These are phyloP conservation scores for Xanthoparmelia taractica DNA, from an alignment of 495 filamentous ascomycete genomes.

Conservation along the genomic window DNA sequence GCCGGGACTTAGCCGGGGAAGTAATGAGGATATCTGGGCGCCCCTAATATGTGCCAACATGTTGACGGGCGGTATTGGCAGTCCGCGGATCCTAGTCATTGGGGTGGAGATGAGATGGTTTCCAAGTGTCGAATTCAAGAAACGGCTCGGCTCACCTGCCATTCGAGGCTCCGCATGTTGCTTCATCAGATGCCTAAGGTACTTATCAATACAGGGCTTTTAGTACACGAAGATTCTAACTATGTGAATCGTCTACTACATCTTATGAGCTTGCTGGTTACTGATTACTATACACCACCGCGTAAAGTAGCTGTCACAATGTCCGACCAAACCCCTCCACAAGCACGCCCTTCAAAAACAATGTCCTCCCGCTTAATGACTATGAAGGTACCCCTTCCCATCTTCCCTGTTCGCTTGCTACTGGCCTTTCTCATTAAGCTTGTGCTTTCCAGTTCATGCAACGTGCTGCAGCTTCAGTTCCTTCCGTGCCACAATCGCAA, in stretches of 20 bases:
- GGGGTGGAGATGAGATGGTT: neutral
- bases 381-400: constrained; percentile 61
- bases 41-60: constrained; percentile 10
- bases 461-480: constrained; percentile 59
- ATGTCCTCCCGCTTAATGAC: constrained; percentile 88
- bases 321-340: constrained; percentile 29
- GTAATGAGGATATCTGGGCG: constrained; percentile 5
- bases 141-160: constrained; percentile 30
- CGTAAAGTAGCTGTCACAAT: constrained; percentile 26
- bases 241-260: neutral
- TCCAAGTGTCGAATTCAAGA: neutral
- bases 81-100: neutral
- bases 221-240: neutral
- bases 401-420: constrained; percentile 12
- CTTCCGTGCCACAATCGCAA: constrained; percentile 35
- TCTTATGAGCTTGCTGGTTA: neutral
- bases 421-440: constrained; percentile 13
- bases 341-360: constrained; percentile 49
- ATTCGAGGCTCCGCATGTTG: constrained; percentile 18
- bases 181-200: too few species aligned
- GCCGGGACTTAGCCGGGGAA: constrained; percentile 5
- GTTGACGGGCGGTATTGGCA: neutral
- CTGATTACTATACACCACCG: neutral
- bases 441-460: constrained; percentile 72
- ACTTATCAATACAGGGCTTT: neutral